Percentiles rank a stretch among this genome's conserved stretches.
phyloP scores from a whole-genome alignment of 1,139 yeast species.

The Eremothecium sinecaudum region DNA sequence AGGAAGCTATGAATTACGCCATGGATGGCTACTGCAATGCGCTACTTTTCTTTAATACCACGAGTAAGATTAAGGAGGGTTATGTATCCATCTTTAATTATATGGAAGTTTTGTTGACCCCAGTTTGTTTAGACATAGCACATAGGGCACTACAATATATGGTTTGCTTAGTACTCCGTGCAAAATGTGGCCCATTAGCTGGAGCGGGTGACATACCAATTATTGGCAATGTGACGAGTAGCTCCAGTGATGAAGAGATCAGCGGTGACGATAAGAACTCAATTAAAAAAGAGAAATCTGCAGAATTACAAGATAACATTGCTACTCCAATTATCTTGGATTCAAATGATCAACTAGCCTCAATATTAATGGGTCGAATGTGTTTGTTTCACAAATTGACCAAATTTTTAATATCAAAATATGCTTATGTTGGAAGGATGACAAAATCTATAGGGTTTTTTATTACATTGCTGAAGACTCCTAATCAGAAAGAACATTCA shows the following conservation, averaged over 20 bases:
- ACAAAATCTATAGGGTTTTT: conserved; percentile 41
- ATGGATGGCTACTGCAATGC: conserved; percentile 36
- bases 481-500: conserved; percentile 21
- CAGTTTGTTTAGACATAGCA: conserved; percentile 40
- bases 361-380: conserved; percentile 33
- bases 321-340: conserved; percentile 22
- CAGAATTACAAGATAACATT: conserved; percentile 12
- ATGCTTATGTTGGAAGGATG: conserved; percentile 49
- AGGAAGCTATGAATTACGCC: conserved; percentile 34
- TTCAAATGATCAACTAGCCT: conserved; percentile 32
- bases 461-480: conserved; percentile 33
- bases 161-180: conserved; percentile 41
- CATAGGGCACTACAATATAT: conserved; percentile 44
- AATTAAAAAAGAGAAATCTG: conserved; percentile 11
- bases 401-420: conserved; percentile 34
- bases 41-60: conserved; percentile 31
- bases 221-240: conserved; percentile 16
- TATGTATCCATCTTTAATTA: conserved; percentile 32
- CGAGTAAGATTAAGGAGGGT: conserved; percentile 14
- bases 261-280: conserved; percentile 21
- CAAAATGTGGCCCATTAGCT: conserved; percentile 37
- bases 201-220: conserved; percentile 27
- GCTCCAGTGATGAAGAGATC: conserved; percentile 10
- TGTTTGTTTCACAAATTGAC: conserved; percentile 32
- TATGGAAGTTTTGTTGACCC: conserved; percentile 38